Evolutionary conservation across 176 grass and related monocot genomes (phyloP).

Genomic region (Zea luxurians): DNA sequence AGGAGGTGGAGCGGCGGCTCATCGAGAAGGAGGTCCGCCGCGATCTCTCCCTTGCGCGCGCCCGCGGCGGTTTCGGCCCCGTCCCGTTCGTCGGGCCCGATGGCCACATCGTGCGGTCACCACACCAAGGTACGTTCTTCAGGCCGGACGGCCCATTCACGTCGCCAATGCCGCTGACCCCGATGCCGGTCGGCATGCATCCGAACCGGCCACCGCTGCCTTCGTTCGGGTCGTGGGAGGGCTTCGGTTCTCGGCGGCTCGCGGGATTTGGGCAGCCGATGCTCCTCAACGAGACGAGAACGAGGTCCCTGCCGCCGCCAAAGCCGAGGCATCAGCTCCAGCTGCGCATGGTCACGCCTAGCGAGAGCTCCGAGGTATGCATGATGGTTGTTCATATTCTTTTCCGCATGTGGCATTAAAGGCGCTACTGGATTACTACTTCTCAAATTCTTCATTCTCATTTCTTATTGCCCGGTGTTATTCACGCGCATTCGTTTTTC

Average conservation of each 20-base stretch:
- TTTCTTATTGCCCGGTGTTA: not conserved
- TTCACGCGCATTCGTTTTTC: not conserved
- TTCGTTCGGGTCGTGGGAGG: not conserved
- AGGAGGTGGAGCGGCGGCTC: conserved; percentile 41
- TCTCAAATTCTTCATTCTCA: not conserved
- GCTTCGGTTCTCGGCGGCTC: not conserved
- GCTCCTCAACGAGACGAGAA: not conserved
- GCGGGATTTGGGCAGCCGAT: not conserved
- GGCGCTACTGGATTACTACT: not conserved
- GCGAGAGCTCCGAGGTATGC: too few species aligned
- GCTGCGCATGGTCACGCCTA: not conserved
- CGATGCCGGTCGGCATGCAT: conserved; percentile 4
- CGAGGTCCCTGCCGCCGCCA: not conserved
- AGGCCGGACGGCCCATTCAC: not conserved
- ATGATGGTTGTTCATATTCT: not conserved
- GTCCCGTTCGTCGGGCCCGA: not conserved
- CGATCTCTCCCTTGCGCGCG: conserved; percentile 22
- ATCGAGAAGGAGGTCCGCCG: conserved; percentile 22
- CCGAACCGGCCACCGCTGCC: not conserved
- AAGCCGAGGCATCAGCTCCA: conserved; percentile 34
- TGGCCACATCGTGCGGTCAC: not conserved
- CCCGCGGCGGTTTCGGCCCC: not conserved
- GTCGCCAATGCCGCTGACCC: conserved; percentile 4
- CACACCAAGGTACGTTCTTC: not conserved
- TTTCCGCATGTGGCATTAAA: conserved; percentile 17